Conservation (phyloP, 2,329 filamentous ascomycete genomes). For the Pseudogymnoascus sp. region DNA sequence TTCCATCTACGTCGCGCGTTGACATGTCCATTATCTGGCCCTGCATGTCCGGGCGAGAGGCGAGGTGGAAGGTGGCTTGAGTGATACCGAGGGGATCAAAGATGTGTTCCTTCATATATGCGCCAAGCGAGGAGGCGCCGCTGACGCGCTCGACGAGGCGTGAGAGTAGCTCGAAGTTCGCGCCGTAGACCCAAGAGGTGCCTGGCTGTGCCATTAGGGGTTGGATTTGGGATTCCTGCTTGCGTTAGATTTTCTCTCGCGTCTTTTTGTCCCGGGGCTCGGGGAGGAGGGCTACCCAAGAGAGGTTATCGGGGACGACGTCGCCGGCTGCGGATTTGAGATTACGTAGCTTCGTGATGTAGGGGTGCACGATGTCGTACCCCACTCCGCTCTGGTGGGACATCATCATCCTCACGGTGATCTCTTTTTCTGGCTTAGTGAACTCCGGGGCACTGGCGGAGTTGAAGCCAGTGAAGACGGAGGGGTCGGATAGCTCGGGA, state of each 20-base stretch:
- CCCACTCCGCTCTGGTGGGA: not conserved
- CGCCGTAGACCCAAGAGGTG: not conserved
- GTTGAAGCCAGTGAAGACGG: constrained; percentile 45
- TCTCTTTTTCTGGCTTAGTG: constrained; percentile 49
- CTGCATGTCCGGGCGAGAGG: constrained; percentile 9
- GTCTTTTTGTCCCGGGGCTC: constrained; percentile 48
- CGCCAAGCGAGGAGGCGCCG: not conserved
- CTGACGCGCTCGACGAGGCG: not conserved
- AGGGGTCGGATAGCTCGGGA: constrained; percentile 75
- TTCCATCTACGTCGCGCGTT: constrained; percentile 12
- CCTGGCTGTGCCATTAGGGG: not conserved
- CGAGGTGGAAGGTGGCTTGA: constrained; percentile 16
- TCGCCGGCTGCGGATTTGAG: constrained; percentile 53
- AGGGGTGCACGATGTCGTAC: not conserved
- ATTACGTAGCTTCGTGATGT: not conserved
- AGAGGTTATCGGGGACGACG: constrained; percentile 78
- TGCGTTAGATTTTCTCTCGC: not conserved
- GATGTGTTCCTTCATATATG: constrained; percentile 42
- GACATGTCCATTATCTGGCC: constrained; percentile 13
- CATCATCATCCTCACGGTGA: not conserved
- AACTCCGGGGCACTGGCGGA: constrained; percentile 42
- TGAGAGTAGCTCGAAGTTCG: not conserved
- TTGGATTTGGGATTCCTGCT: not conserved
- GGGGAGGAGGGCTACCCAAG: constrained; percentile 44
- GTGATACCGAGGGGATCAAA: constrained; percentile 39